phyloP scores from a whole-genome alignment of 73 alveolate genomes.

The Tetrahymena borealis region DNA sequence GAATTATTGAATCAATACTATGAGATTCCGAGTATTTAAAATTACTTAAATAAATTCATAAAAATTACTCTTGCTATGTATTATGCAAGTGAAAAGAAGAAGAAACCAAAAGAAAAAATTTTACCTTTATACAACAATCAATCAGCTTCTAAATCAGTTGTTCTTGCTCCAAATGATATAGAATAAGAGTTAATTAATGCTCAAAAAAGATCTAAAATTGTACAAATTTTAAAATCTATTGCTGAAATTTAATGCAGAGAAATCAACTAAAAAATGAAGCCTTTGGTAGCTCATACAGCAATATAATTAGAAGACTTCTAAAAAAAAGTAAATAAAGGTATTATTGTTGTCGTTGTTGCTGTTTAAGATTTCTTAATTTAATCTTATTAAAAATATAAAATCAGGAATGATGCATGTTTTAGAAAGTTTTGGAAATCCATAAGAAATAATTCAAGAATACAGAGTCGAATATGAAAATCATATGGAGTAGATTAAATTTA shows the following conservation, averaged over 20 bases:
- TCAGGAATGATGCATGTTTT: constrained; percentile 54
- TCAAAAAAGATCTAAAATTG: neutral
- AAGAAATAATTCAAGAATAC: constrained; percentile 33
- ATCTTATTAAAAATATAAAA: neutral
- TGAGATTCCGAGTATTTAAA: constrained; percentile 50
- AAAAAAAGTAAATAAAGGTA: constrained; percentile 56
- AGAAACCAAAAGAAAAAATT: neutral
- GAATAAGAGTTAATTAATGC: neutral
- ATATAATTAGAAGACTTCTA: constrained; percentile 44
- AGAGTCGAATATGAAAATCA: constrained; percentile 19
- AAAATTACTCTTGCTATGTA: constrained; percentile 58
- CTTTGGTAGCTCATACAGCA: constrained; percentile 58
- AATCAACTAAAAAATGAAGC: constrained; percentile 55
- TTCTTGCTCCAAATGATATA: neutral
- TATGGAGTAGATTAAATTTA: neutral
- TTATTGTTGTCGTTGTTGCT: no score
- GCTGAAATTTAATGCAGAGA: neutral
- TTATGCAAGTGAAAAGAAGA: constrained; percentile 53
- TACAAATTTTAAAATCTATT: neutral
- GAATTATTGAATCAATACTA: constrained; percentile 48
- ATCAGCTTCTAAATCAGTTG: neutral
- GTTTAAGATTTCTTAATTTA: no score
- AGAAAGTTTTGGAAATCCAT: constrained; percentile 72
- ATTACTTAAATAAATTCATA: constrained; percentile 57
- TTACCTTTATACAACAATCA: neutral